phyloP scores from a whole-genome alignment of 73 alveolate species.

The Paramecium sonneborni region DNA sequence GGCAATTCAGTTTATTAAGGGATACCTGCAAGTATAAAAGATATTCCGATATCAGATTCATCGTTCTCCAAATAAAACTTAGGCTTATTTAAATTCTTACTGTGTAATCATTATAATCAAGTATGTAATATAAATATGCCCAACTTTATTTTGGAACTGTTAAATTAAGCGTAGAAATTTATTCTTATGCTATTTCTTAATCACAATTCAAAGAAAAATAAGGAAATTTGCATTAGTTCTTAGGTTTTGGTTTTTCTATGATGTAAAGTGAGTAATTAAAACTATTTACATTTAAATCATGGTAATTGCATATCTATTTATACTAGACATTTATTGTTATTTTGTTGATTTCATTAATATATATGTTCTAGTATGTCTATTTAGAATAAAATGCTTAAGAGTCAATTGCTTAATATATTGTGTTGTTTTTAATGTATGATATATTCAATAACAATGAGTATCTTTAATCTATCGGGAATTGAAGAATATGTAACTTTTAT shows the following conservation, averaged over 20 bases:
- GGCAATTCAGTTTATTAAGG: not conserved
- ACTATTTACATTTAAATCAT: not conserved
- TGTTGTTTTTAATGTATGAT: not conserved
- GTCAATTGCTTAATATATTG: not conserved
- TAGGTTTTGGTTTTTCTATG: not conserved
- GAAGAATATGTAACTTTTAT: not conserved
- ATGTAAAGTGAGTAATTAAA: not conserved
- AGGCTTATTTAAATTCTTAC: not conserved
- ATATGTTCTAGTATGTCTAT: not conserved
- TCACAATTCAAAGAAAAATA: not conserved
- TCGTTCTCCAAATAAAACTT: not conserved
- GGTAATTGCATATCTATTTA: not conserved
- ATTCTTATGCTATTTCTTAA: not conserved
- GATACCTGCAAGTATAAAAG: not conserved
- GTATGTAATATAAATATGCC: not conserved
- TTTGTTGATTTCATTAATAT: not conserved
- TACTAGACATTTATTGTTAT: not conserved
- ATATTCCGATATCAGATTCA: not conserved
- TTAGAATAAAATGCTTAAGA: not conserved
- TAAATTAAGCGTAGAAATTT: not conserved
- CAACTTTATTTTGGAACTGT: not conserved
- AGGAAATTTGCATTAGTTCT: not conserved
- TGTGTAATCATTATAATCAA: not conserved
- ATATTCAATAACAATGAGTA: not conserved
- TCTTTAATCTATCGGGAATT: slow-evolving; percentile 24